Evolutionary conservation across 208 protist species (phyloP), one percentile per base, ranked within the genome.

Genomic region (Entamoeba invadens): DNA sequence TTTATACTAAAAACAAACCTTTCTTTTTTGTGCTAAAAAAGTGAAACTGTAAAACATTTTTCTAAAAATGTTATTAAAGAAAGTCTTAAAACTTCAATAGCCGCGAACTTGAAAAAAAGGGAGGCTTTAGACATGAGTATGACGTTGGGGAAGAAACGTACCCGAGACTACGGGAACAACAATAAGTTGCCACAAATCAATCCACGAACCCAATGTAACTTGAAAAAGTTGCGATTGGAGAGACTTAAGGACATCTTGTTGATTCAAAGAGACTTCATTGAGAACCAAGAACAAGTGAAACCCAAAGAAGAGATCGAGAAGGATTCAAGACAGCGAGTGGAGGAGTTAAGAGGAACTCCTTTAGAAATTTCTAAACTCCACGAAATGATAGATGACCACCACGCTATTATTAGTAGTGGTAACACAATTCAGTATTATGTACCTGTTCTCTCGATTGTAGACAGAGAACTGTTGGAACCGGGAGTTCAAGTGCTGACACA

Each of bases 371-470:
- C 98, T 38, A 99, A 96, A 44, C 96, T 99, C 0, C 98, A 99
- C 96, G 99, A 99, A 96, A 99, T 99, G 45, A 98, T 99, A 94
- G 98, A 99, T 96, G 99, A 99, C 94, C 98, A 99, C 93, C 87
- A 94, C n/a, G 44, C 91, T 14, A 94, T 95, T 46, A 93, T 95
- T 46, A 92, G 47, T 35, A 93, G 50, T 4, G n/a, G 14, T 18
- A n/a, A 44, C 6, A 57, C 77, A 45, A 45, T 92, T 38, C 44
- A 92, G 45, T 77, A 45, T 14, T 95, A 93, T 87, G 93, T 93
- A 25, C 51, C 35, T 18, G 46, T 93, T 38, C 42, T 95, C 4
- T 93, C 92, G 45, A 51, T 94, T 68, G 93, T 95, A 51, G 91
- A 95, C 47, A n/a, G 94, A 68, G 95, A 96, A 68, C 68, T 98